phyloP scores from a whole-genome alignment of 2,329 filamentous ascomycete species.

The Apiospora pterosperma region DNA sequence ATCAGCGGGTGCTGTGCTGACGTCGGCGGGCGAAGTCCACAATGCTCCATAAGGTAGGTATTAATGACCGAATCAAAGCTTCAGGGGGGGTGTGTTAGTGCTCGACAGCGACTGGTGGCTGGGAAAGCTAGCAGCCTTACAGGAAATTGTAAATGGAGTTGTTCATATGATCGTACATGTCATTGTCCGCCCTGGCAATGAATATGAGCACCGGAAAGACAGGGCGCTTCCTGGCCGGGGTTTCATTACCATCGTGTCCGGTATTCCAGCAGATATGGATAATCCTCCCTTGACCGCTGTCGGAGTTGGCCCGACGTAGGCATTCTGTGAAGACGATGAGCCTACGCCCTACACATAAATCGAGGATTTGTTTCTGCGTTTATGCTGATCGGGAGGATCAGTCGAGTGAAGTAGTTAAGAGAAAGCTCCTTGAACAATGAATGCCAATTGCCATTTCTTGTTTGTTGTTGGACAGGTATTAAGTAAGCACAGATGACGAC shows the following conservation, averaged over 20 bases:
- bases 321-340: conserved; percentile 21
- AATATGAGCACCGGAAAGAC: conserved; percentile 2
- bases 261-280: conserved; percentile 76
- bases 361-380: not conserved
- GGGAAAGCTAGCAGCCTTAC: conserved; percentile 33
- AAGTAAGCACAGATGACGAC: not conserved
- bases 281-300: conserved; percentile 65
- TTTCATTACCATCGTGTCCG: conserved; percentile 73
- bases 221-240: not conserved
- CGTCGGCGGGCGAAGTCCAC: conserved; percentile 66
- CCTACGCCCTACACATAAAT: not conserved
- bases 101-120: not conserved
- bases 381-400: not conserved
- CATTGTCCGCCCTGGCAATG: conserved; percentile 73
- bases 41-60: conserved; percentile 78
- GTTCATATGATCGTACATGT: conserved; percentile 85
- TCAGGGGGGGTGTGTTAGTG: conserved; percentile 4
- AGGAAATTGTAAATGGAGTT: conserved; percentile 84
- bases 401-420: not conserved
- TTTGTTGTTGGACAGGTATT: not conserved
- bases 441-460: too few species aligned
- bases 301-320: conserved; percentile 45
- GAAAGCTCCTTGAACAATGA: not conserved
- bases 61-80: conserved; percentile 90
- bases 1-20: conserved; percentile 77